phyloP scores from a whole-genome alignment of 495 filamentous ascomycete genomes.

The Penicillium tannophilum region DNA sequence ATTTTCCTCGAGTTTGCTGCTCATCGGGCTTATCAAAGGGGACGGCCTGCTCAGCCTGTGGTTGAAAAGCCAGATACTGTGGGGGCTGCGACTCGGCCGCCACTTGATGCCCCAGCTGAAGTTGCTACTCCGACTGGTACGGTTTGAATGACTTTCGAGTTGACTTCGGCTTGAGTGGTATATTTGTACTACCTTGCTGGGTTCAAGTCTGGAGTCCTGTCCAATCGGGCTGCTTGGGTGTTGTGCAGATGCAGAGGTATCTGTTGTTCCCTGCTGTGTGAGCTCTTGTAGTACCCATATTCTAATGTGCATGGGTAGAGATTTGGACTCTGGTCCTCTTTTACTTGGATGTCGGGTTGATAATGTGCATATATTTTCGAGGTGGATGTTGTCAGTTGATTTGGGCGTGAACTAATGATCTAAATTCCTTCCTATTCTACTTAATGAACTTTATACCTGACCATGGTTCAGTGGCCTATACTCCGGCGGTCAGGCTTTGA shows the following conservation, averaged over 20 bases:
- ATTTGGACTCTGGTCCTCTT: not conserved
- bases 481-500: not conserved
- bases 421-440: not conserved
- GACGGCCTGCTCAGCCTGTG: constrained; percentile 16
- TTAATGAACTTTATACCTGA: not conserved
- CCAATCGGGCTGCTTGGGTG: not conserved
- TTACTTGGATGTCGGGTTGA: not conserved
- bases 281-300: not conserved
- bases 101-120: constrained; percentile 37
- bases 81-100: constrained; percentile 14
- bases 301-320: no score
- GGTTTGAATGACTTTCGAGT: not conserved
- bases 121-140: constrained; percentile 10
- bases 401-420: not conserved
- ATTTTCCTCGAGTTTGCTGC: constrained; percentile 55
- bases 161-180: not conserved
- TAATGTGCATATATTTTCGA: not conserved
- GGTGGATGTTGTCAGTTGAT: no score
- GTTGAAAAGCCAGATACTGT: constrained; percentile 28
- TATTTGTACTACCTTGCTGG: not conserved
- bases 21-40: constrained; percentile 48
- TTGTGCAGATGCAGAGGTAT: not conserved
- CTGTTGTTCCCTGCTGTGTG: not conserved
- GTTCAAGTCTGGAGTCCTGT: not conserved
- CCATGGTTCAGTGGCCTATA: not conserved